Base-by-base conservation (phyloP, 805 yeast species). In the Nakazawaea pomicola region DNA sequence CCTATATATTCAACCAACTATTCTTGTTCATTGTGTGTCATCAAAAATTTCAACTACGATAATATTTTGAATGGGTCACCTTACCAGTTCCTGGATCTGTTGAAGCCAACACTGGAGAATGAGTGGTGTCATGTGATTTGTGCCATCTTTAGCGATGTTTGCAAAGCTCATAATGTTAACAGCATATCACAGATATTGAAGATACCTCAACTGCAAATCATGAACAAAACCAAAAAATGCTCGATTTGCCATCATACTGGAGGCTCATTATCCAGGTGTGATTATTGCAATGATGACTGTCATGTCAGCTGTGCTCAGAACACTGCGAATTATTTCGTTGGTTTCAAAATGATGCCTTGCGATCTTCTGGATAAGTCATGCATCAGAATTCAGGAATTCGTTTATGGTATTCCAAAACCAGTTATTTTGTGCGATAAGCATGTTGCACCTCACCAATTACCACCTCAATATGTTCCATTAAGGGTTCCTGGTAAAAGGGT, bases 91-190 rank as follows among this genome's bases (percentile, higher is more conserved):
- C 80, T 85, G 0, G 90, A 83, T 50, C 85, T 79, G 23, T 56
- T 87, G 50, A 83, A 84, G 52, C 68, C 87, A n/a, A 78, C 93
- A 0, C 49, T 54, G 4, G 74, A 69, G 41, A 85, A 85, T 1
- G 67, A 70, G 43, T 89, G 96, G 96, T 78, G 80, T 25, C 96
- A 89, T 63, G 62, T 82, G 3, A 46, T 75, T 2, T 89, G 97
- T 60, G 80, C 90, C 0, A 37, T 83, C 0, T 79, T 80, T 54
- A 62, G 65, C 21, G 60, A 72, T 4, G 61, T 64, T n/a, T 55
- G 71, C 4, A 59, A 57, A 21, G 76, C 70, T 53, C 76, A 68
- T 0, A 62, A 69, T 46, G 25, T 65, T 1, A 45, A 53, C 16
- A 33, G 59, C 11, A 36, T 79, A 47, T 80, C 78, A 47, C 81